Conservation (phyloP, 2,329 filamentous ascomycete species). For the Claviceps quebecensis region DNA sequence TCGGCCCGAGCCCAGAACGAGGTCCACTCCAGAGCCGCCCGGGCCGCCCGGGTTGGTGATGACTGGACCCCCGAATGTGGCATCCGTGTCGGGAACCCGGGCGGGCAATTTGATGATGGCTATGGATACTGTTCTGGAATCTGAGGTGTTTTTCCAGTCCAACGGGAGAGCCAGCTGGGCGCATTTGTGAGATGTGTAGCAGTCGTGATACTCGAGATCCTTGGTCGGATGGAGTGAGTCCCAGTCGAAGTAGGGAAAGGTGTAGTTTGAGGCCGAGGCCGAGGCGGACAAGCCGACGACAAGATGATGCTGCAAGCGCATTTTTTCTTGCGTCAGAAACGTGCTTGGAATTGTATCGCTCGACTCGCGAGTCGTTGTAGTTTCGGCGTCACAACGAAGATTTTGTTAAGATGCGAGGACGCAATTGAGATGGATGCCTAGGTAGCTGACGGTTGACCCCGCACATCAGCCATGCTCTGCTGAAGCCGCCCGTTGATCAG, state of each 20-base stretch:
- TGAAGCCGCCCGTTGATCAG: too few species aligned
- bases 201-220: constrained; percentile 24
- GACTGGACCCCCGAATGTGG: constrained; percentile 27
- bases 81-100: constrained; percentile 21
- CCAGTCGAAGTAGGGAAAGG: constrained; percentile 21
- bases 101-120: constrained; percentile 29
- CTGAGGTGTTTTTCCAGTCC: constrained; percentile 23
- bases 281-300: neutral
- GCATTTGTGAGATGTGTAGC: constrained; percentile 25
- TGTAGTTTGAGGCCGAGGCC: neutral
- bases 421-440: too few species aligned
- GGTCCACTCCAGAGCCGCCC: constrained; percentile 24
- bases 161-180: constrained; percentile 29
- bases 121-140: constrained; percentile 20
- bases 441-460: neutral
- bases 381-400: neutral
- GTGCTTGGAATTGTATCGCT: neutral
- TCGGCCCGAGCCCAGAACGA: constrained; percentile 14
- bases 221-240: constrained; percentile 17
- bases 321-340: neutral
- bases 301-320: neutral
- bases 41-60: constrained; percentile 33
- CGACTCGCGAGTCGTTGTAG: neutral
- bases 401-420: neutral
- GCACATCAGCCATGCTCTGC: neutral